These are phyloP conservation scores for Fusarium caatingaense DNA, from an alignment of 2,329 filamentous ascomycete genomes.

Conservation along the genomic window DNA sequence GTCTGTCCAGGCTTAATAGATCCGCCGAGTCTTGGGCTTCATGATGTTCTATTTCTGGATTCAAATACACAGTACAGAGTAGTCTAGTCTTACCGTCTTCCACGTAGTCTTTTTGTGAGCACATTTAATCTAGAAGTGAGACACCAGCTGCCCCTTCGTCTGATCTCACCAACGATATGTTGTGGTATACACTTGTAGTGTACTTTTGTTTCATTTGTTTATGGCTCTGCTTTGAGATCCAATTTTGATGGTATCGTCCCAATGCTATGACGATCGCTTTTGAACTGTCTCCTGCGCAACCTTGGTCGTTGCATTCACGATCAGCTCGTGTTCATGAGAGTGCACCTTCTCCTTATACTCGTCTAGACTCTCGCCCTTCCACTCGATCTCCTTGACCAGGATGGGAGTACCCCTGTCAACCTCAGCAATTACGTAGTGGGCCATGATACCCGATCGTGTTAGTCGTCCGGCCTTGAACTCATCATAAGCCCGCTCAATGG, in stretches of 20 bases:
- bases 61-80: not conserved
- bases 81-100: not conserved
- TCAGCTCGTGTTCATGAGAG: conserved; percentile 78
- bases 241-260: not conserved
- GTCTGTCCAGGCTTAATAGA: not conserved
- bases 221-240: not conserved
- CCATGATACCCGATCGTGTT: conserved; percentile 86
- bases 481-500: conserved; percentile 81
- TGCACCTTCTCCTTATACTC: conserved; percentile 80
- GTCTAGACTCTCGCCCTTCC: conserved; percentile 71
- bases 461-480: conserved; percentile 75
- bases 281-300: conserved; percentile 56
- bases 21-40: not conserved
- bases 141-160: not conserved
- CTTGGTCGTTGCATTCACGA: conserved; percentile 77
- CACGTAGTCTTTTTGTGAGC: not conserved
- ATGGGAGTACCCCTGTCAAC: conserved; percentile 85
- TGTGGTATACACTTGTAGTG: not conserved
- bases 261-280: conserved; percentile 15
- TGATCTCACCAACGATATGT: not conserved
- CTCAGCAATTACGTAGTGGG: conserved; percentile 83
- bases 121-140: not conserved
- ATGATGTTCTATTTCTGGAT: not conserved
- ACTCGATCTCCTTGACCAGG: conserved; percentile 74
- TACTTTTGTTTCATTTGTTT: not conserved